Base-by-base conservation (phyloP, 495 filamentous ascomycete species). In the Oidiodendron maius region DNA sequence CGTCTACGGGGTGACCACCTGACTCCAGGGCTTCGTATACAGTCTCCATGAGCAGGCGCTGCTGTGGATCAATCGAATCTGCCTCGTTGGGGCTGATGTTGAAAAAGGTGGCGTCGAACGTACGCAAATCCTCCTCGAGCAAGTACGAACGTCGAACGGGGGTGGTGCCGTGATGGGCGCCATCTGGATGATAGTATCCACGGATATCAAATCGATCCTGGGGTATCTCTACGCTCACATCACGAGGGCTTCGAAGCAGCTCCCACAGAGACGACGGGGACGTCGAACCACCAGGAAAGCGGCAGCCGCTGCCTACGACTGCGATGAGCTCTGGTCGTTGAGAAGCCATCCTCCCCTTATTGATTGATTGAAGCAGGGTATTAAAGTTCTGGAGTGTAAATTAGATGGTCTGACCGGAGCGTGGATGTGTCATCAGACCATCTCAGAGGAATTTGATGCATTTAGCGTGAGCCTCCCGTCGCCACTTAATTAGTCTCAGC, bases 31-130 rank as follows among this genome's bases (percentile, higher is more conserved):
- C 74, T 47, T 75, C 72, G 52, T 78, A 82, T 8, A 77, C 69
- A 3, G 69, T 67, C 54, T 84, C 78, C 17, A 84, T 65, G 12
- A 75, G 47, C 35, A 76, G 53, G 9, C 78, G 68, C 28, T 79
- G 75, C 57, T 76, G 74, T 0, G 80, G 80, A 57, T 84, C 80
- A 35, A 82, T 78, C 23, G 74, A 68, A 17, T 66, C 68, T 4
- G 78, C 80, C 48, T 86, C 82, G 11, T 63, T 67, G 1, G 71
- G 65, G 1, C 66, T 65, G 50, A 84, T 71, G 53, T 71, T 74
- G 65, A 84, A 85, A 52, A 86, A 80, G 4, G 60, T 41, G 0
- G 78, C 65, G 52, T 86, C 81, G 42, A 84, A 86, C 0, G 59
- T 48, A 11, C 65, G 65, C n/a, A 72, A 51, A 52, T 82, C 71